phyloP scores from a whole-genome alignment of 75 land plant genomes.

The Picea glauca region DNA sequence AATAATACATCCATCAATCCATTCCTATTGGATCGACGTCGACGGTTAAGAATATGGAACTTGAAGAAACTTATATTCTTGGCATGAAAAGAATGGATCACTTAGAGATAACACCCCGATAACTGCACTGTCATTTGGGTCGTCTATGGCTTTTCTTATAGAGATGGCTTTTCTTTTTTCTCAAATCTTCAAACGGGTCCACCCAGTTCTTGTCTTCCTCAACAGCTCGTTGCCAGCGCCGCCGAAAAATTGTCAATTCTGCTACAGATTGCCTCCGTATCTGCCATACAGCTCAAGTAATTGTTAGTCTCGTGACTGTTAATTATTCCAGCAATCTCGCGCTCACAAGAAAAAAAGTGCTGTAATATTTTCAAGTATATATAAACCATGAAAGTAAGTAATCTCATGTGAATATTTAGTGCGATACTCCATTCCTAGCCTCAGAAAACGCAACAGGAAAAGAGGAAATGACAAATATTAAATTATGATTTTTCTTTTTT shows the following conservation, averaged over 20 bases:
- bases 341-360: not conserved
- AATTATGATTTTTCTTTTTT: too few relatives aligned
- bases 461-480: too few relatives aligned
- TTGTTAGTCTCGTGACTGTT: not conserved
- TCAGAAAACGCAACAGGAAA: too few relatives aligned
- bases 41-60: too few relatives aligned
- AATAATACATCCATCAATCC: too few relatives aligned
- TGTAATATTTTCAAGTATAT: too few relatives aligned
- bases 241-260: conserved; percentile 56
- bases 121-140: too few relatives aligned
- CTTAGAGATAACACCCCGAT: too few relatives aligned
- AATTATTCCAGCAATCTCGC: not conserved
- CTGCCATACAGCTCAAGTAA: conserved; percentile 21
- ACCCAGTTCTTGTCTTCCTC: conserved; percentile 56
- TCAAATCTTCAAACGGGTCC: conserved; percentile 36
- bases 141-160: not conserved
- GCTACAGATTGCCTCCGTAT: conserved; percentile 65
- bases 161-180: not conserved
- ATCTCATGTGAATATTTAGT: not conserved
- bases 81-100: too few relatives aligned
- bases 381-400: not conserved
- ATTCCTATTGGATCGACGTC: too few relatives aligned
- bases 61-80: too few relatives aligned
- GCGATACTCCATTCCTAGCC: not conserved
- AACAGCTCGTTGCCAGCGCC: conserved; percentile 64